These are phyloP conservation scores for Taphrina pruni DNA, from an alignment of 1,139 yeast genomes.

Conservation along the genomic window DNA sequence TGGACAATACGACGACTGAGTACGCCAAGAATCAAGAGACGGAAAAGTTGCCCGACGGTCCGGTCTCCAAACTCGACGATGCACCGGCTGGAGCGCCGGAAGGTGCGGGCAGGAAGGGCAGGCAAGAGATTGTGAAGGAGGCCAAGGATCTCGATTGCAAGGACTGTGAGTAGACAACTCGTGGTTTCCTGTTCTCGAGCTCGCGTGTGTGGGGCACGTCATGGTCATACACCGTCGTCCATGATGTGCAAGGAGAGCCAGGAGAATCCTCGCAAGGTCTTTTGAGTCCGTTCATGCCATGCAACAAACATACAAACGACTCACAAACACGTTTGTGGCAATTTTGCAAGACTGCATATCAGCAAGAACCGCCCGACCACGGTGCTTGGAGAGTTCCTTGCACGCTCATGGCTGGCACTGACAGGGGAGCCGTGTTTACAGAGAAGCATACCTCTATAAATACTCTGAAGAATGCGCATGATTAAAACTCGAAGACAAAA, in stretches of 20 bases:
- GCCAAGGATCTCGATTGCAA: conserved; percentile 28
- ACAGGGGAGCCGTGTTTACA: background rate
- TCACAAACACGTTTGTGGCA: no score
- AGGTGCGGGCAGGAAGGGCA: conserved; percentile 26
- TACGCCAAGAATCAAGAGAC: conserved; percentile 29
- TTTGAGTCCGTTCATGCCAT: no score
- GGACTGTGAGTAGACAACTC: conserved; percentile 14
- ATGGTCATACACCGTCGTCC: background rate
- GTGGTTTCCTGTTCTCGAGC: background rate
- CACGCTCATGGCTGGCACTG: background rate
- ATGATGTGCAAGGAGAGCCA: no score
- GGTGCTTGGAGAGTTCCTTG: background rate
- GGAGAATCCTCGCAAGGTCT: no score
- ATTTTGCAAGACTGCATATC: no score
- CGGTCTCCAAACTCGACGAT: conserved; percentile 22
- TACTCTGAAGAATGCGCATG: conserved; percentile 27
- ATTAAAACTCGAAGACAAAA: conserved; percentile 30
- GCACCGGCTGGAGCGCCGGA: conserved; percentile 28
- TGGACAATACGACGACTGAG: conserved; percentile 30
- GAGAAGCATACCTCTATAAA: conserved; percentile 13
- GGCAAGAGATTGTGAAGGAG: conserved; percentile 26
- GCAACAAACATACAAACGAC: no score
- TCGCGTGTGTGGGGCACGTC: background rate
- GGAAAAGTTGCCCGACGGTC: conserved; percentile 31
- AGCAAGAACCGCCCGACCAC: background rate